Evolutionary conservation across 2,329 filamentous ascomycete genomes (phyloP).

Genomic region (Fusarium sp.): DNA sequence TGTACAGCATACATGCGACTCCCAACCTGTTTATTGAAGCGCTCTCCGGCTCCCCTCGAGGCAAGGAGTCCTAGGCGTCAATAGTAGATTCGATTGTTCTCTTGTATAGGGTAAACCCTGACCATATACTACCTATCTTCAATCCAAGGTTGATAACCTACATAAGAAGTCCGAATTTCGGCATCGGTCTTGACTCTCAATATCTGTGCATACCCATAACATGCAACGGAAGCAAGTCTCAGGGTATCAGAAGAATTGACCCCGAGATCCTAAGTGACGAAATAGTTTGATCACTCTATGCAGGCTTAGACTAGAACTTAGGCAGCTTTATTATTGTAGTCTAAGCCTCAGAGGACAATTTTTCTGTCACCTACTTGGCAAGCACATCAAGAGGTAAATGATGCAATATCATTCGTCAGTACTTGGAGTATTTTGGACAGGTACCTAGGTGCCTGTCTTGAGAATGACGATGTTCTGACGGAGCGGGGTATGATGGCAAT

Average conservation of each 20-base stretch:
- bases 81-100: background rate
- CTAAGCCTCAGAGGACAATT: no score
- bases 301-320: no score
- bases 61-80: background rate
- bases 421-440: conserved; percentile 13
- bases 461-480: conserved; percentile 42
- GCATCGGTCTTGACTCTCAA: background rate
- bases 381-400: conserved; percentile 23
- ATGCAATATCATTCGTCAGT: conserved; percentile 46
- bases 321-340: no score
- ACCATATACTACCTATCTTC: background rate
- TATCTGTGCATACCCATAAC: background rate
- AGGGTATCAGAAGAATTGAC: no score
- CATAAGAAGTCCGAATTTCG: conserved; percentile 28
- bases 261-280: no score
- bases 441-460: background rate
- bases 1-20: background rate
- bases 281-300: no score
- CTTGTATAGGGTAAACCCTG: background rate
- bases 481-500: conserved; percentile 34
- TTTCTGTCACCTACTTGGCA: no score
- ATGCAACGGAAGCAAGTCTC: background rate
- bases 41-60: background rate
- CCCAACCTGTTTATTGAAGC: background rate
- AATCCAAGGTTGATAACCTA: background rate